Percentiles rank a stretch among this genome's conserved stretches.
Conservation (phyloP, 2,329 filamentous ascomycete genomes). For the Talaromyces marneffei region DNA sequence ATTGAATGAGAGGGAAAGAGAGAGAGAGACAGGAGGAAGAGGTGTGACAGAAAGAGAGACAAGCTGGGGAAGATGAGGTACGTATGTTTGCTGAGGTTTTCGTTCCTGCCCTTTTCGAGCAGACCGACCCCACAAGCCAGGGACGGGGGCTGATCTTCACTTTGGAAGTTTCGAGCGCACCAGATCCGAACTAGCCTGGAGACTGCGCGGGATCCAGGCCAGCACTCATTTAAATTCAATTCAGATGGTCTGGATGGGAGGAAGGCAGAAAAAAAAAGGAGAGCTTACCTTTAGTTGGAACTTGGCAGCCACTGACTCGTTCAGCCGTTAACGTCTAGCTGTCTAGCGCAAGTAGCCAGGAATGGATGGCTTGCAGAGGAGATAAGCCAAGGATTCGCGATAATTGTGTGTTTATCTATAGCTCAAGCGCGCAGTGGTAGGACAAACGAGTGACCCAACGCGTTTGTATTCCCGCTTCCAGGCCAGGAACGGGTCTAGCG, state of each 20-base stretch:
- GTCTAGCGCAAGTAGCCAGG: neutral
- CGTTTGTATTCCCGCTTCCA: neutral
- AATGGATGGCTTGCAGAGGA: neutral
- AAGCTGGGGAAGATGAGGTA: neutral
- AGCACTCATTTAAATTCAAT: neutral
- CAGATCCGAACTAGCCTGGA: neutral
- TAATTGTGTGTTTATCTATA: neutral
- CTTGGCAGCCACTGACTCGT: neutral
- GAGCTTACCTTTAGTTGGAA: neutral
- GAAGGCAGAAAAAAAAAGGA: neutral
- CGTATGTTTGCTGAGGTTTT: neutral
- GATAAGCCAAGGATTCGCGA: slow-evolving; percentile 4
- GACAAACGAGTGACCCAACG: neutral
- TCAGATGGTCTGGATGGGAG: neutral
- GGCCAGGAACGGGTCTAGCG: neutral
- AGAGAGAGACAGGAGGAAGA: neutral
- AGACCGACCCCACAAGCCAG: slow-evolving; percentile 5
- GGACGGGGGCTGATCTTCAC: slow-evolving; percentile 2
- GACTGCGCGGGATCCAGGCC: neutral
- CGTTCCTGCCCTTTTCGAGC: slow-evolving; percentile 3
- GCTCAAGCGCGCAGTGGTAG: neutral
- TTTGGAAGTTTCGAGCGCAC: slow-evolving; percentile 4
- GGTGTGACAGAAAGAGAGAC: neutral
- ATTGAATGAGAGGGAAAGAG: neutral
- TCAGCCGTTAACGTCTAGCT: neutral